Base-by-base conservation (phyloP, 2,329 filamentous ascomycete genomes). In the Xylariaceae sp. region DNA sequence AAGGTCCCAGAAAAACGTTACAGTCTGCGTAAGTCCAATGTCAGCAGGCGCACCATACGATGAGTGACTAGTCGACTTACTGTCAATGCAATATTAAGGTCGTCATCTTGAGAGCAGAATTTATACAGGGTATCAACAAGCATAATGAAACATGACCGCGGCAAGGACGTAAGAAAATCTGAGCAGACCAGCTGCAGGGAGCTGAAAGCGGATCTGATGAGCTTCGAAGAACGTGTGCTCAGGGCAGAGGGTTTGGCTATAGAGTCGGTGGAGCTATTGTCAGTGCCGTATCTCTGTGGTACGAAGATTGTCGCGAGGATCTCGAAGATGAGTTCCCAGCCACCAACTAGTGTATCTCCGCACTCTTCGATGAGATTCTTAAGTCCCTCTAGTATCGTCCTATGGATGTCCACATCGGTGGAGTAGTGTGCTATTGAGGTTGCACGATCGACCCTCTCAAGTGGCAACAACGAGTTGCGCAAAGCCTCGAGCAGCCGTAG, bases 1-100 rank as follows among this genome's bases (percentile, higher is more conserved):
- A 6, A 95, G 74, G 34, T 90, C 89, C 87, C 89, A 95, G 57
- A 94, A 94, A 53, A 94, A 92, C 0, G 90, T 94, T 7, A 94
- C 85, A 1, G 89, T 92, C 76, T 86, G 32, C 15, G 30, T 21
- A 18, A 23, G 39, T 32, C 34, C n/a, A 48, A 33, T 22, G 22
- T 44, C 14, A 43, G 27, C 15, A 33, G 22, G n/a, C n/a, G n/a
- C n/a, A n/a, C n/a, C n/a, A n/a, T n/a, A n/a, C n/a, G 14, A 11
- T 31, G 7, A n/a, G 22, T 30, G 22, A 7, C 5, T 12, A 9
- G 5, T 11, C 13, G n/a, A 56, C 74, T 59, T 66, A 85, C 83
- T 21, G 92, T 96, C 17, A 98, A 67, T 0, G 90, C 90, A 50
- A 96, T 93, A 47, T 98, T 98, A 23, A 98, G 70, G 52, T 98